Conservation (phyloP, 805 yeast species). For the Candida nonsorbophila region DNA sequence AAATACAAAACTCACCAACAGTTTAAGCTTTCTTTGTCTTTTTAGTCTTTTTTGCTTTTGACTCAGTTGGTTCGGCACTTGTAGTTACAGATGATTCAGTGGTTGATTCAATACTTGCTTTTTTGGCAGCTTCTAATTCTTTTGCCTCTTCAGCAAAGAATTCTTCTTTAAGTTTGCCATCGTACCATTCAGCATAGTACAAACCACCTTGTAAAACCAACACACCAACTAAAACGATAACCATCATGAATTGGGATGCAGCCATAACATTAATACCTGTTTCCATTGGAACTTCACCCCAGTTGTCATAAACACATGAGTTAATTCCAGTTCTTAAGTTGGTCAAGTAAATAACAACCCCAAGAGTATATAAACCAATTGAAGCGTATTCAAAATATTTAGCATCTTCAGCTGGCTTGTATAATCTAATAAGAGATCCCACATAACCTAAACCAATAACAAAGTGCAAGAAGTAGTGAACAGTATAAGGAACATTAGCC, state of each 20-base stretch:
- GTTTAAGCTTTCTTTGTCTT: constrained; percentile 7
- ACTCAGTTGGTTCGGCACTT: constrained; percentile 7
- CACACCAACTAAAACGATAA: constrained; percentile 71
- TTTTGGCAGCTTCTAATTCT: constrained; percentile 8
- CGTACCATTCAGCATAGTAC: constrained; percentile 76
- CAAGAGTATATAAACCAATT: constrained; percentile 65
- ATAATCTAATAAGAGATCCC: constrained; percentile 73
- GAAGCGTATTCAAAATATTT: constrained; percentile 89
- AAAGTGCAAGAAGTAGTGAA: constrained; percentile 59
- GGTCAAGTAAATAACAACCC: constrained; percentile 75
- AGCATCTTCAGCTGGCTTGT: constrained; percentile 81
- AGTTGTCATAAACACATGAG: constrained; percentile 62
- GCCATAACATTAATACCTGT: constrained; percentile 91
- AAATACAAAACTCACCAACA: not conserved
- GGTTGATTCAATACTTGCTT: constrained; percentile 4
- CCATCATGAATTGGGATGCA: constrained; percentile 77
- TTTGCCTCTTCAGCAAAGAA: constrained; percentile 17
- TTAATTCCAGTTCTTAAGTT: constrained; percentile 78
- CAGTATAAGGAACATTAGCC: constrained; percentile 57
- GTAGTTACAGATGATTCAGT: constrained; percentile 7
- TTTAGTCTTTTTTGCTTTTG: constrained; percentile 13
- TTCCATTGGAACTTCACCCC: constrained; percentile 90
- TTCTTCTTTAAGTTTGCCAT: constrained; percentile 25
- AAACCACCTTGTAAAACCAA: constrained; percentile 81
- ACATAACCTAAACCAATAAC: constrained; percentile 60